phyloP scores from a whole-genome alignment of 768 basidiomycete species.

The Saitozyma sp. region DNA sequence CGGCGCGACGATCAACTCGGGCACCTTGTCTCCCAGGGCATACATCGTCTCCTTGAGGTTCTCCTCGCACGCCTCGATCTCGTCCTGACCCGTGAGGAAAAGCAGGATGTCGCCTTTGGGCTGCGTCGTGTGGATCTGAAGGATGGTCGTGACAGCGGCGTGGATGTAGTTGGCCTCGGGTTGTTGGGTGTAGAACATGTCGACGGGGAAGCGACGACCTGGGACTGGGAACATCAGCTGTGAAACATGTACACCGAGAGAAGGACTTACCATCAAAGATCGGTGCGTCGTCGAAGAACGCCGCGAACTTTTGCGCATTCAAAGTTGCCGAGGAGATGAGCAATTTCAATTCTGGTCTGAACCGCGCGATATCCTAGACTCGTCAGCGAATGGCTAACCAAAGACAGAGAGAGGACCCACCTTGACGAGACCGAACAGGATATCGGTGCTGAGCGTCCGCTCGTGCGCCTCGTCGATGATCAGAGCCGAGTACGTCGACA shows the following conservation, averaged over 20 bases:
- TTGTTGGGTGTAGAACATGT: constrained; percentile 98
- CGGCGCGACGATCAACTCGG: constrained; percentile 90
- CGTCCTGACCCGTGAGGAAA: constrained; percentile 98
- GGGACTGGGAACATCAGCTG: constrained; percentile 64
- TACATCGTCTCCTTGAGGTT: constrained; percentile 93
- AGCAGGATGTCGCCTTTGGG: constrained; percentile 97
- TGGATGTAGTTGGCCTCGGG: constrained; percentile 99
- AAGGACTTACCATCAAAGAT: constrained; percentile 76
- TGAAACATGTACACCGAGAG: constrained; percentile 11
- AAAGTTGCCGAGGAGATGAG: constrained; percentile 91
- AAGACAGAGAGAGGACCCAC: constrained; percentile 59
- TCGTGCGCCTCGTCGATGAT: constrained; percentile 99
- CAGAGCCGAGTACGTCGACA: constrained; percentile 89
- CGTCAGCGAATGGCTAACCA: neutral
- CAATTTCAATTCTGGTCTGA: constrained; percentile 83
- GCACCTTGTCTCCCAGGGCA: constrained; percentile 91
- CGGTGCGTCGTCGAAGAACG: constrained; percentile 94
- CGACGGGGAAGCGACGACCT: constrained; percentile 94
- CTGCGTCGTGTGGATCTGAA: constrained; percentile 98
- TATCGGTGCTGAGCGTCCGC: constrained; percentile 95
- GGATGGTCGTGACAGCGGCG: constrained; percentile 96
- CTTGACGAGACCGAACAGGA: constrained; percentile 97
- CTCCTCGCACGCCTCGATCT: constrained; percentile 96
- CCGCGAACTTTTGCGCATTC: constrained; percentile 96
- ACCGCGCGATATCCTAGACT: constrained; percentile 37